Percentiles rank a stretch among this genome's conserved stretches.
phyloP scores from a whole-genome alignment of 1,139 yeast genomes.

The Pichia inconspicua region DNA sequence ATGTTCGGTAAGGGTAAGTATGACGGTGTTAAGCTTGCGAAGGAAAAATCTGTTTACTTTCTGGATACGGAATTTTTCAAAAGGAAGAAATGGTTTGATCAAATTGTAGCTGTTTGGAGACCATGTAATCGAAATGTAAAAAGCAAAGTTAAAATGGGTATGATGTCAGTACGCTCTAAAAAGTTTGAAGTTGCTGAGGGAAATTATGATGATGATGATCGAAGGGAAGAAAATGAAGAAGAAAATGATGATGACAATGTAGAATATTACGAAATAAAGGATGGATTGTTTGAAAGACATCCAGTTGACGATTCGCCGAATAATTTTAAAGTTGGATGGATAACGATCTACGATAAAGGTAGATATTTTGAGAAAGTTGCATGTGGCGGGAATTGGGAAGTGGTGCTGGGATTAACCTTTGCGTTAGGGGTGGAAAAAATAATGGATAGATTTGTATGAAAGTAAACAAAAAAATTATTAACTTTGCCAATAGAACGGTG shows the following conservation, averaged over 20 bases:
- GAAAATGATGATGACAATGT: slow-evolving; percentile 21
- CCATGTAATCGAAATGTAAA: slow-evolving; percentile 43
- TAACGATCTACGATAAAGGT: slow-evolving; percentile 48
- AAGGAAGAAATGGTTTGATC: slow-evolving; percentile 24
- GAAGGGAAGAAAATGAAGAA: slow-evolving; percentile 24
- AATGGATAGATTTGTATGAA: slow-evolving; percentile 21
- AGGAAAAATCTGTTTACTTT: slow-evolving; percentile 32
- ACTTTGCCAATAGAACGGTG: too few relatives aligned
- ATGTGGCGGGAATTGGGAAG: slow-evolving; percentile 44
- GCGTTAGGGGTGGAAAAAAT: slow-evolving; percentile 44
- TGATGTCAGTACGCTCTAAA: slow-evolving; percentile 5
- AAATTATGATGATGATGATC: slow-evolving; percentile 11
- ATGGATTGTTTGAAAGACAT: slow-evolving; percentile 41
- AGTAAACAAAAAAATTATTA: too few relatives aligned
- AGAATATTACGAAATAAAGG: slow-evolving; percentile 44
- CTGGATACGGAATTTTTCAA: slow-evolving; percentile 14
- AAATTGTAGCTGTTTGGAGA: slow-evolving; percentile 43
- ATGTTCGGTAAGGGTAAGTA: slow-evolving; percentile 20
- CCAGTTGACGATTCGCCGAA: slow-evolving; percentile 56
- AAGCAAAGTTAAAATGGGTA: slow-evolving; percentile 34
- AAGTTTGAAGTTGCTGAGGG: slow-evolving; percentile 11
- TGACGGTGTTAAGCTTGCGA: slow-evolving; percentile 26
- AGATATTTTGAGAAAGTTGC: slow-evolving; percentile 18
- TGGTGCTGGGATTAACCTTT: slow-evolving; percentile 45
- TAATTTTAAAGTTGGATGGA: slow-evolving; percentile 55